Evolutionary conservation across 805 yeast species (phyloP), one percentile per base, ranked within the genome.

Genomic region (Jamesozyma rosinii): DNA sequence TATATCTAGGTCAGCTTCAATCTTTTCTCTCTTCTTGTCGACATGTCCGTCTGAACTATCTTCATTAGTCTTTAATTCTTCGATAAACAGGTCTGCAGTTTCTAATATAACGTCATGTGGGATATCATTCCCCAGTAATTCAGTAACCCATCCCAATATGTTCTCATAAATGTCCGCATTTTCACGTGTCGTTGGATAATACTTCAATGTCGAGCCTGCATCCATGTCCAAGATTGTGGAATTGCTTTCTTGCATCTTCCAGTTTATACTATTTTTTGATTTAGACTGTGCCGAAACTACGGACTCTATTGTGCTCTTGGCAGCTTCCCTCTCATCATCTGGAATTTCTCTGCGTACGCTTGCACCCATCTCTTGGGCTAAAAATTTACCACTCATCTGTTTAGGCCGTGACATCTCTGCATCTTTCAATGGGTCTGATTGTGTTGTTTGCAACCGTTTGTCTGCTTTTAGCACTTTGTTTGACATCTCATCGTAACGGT

Each of bases 401-500:
- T 77, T 77, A 0, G 96, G 95, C 37, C 73, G 77, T 2, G 82
- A 77, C 13, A 67, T 57, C 20, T 73, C 78, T 4, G 75, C 76
- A 41, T 70, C 76, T 38, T 54, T 59, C 14, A 53, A 53, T 8
- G 68, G 69, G 38, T 62, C 67, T 36, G 68, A 57, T 37, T 59
- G 64, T 47, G 57, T 62, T 39, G 73, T 71, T 40, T 75, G 58
- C 32, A 77, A 64, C 40, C 79, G 61, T 47, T 71, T 68, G 57
- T 81, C 86, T 47, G 72, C 75, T 48, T 71, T 66, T 24, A 80
- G 69, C 47, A 85, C 90, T 66, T 80, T 80, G 52, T 80, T 83
- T 40, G 94, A 74, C 88, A 85, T 81, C 56, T 76, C 84, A 58
- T 79, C 82, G 52, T 79, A 76, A 50, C 77, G 71, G 61, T 79